Evolutionary conservation across 106 monocot species (phyloP).

Genomic region (Dioscorea dumetorum): DNA sequence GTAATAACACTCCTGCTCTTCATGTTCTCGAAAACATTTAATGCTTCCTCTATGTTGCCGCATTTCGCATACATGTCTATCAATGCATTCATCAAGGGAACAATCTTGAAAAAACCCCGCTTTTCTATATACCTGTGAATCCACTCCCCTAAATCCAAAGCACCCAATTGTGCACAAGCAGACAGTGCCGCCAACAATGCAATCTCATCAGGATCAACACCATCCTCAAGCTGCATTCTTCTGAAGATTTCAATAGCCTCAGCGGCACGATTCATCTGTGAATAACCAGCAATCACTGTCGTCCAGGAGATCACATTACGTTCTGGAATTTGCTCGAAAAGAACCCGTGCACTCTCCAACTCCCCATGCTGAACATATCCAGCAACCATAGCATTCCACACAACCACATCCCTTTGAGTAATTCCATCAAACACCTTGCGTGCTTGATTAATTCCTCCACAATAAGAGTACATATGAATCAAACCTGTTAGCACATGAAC

Average conservation of each 20-base stretch:
- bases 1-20: conserved; percentile 39
- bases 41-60: conserved; percentile 49
- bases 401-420: conserved; percentile 26
- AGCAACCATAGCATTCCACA: conserved; percentile 69
- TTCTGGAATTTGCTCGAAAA: conserved; percentile 48
- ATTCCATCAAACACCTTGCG: conserved; percentile 59
- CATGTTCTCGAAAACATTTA: conserved; percentile 61
- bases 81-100: conserved; percentile 56
- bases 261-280: conserved; percentile 29
- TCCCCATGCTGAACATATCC: conserved; percentile 49
- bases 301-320: conserved; percentile 64
- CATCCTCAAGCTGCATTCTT: conserved; percentile 53
- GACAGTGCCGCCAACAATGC: conserved; percentile 49
- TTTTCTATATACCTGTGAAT: conserved; percentile 43
- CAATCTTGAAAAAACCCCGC: conserved; percentile 16
- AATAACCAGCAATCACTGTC: conserved; percentile 44
- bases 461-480: conserved; percentile 34
- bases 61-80: conserved; percentile 90
- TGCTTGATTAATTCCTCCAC: conserved; percentile 18
- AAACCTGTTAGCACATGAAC: conserved; percentile 39
- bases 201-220: conserved; percentile 49
- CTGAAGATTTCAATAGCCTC: conserved; percentile 50
- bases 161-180: conserved; percentile 61
- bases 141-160: conserved; percentile 69
- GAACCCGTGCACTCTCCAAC: conserved; percentile 17